Evolutionary conservation across 495 filamentous ascomycete species (phyloP).

Genomic region (Copromyces sp.): DNA sequence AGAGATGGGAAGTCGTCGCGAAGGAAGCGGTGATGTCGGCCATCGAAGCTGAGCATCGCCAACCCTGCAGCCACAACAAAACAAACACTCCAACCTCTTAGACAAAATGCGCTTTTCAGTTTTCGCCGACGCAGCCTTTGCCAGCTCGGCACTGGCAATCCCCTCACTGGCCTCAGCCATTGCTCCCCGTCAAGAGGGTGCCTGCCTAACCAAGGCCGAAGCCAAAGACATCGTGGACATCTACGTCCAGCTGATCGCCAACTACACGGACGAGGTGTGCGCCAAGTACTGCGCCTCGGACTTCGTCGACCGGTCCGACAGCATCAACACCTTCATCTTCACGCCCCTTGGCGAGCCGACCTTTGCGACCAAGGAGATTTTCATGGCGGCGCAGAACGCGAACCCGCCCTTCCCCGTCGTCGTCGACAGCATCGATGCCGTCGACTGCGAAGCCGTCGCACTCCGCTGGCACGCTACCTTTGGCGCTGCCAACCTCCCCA

Average conservation of each 20-base stretch:
- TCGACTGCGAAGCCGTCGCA: constrained; percentile 22
- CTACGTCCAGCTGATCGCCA: constrained; percentile 24
- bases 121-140: constrained; percentile 16
- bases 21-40: background rate
- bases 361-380: constrained; percentile 28
- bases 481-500: constrained; percentile 22
- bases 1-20: background rate
- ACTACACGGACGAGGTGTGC: constrained; percentile 23
- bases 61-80: background rate
- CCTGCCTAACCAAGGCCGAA: constrained; percentile 21
- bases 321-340: constrained; percentile 32
- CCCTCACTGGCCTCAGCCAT: constrained; percentile 10
- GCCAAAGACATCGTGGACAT: constrained; percentile 21
- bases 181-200: constrained; percentile 5
- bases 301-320: constrained; percentile 26
- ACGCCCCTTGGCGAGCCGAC: constrained; percentile 21
- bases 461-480: constrained; percentile 30
- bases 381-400: constrained; percentile 24
- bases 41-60: constrained; percentile 1
- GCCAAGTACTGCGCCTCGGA: constrained; percentile 26
- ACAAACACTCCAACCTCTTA: background rate
- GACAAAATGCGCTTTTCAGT: constrained; percentile 19
- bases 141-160: constrained; percentile 18
- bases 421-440: constrained; percentile 23
- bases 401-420: constrained; percentile 27